Percentiles rank a stretch among this genome's conserved stretches.
Conservation (phyloP, 2,329 filamentous ascomycete genomes). For the Neonectria coccinea region DNA sequence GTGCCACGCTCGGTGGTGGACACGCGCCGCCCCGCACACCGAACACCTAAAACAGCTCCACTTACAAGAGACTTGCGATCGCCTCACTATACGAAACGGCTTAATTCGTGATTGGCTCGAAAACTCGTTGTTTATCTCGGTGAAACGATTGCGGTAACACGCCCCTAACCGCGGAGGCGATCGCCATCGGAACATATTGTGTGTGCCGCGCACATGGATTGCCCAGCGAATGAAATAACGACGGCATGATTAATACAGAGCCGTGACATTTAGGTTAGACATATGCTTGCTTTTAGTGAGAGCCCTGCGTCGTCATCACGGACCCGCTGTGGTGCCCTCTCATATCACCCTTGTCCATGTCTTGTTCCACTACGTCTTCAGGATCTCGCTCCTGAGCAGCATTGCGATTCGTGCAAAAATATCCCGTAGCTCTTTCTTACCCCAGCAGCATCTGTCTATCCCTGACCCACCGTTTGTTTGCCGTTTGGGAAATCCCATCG, state of each 20-base stretch:
- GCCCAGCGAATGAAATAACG: not conserved
- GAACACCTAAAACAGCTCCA: conserved; percentile 29
- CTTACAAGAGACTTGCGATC: not conserved
- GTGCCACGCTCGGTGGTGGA: conserved; percentile 26
- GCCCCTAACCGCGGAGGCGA: not conserved
- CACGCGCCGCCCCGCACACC: conserved; percentile 7
- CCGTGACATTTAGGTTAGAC: too few relatives aligned
- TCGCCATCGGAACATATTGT: not conserved
- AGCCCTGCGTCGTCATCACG: too few relatives aligned
- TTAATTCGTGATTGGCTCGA: conserved; percentile 32
- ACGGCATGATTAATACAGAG: not conserved
- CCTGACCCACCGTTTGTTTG: too few relatives aligned
- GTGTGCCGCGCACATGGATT: not conserved
- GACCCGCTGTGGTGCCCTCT: too few relatives aligned
- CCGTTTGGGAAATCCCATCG: too few relatives aligned
- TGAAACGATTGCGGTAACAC: not conserved
- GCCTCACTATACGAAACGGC: conserved; percentile 30
- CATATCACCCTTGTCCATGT: too few relatives aligned
- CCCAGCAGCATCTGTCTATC: too few relatives aligned
- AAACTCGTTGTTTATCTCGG: not conserved
- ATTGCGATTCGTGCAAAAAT: too few relatives aligned
- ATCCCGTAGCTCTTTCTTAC: too few relatives aligned
- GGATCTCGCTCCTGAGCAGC: too few relatives aligned
- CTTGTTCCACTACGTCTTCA: too few relatives aligned
- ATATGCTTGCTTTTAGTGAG: too few relatives aligned